Conservation (phyloP, 805 yeast species). For the Zygosaccharomyces pseudorouxii region DNA sequence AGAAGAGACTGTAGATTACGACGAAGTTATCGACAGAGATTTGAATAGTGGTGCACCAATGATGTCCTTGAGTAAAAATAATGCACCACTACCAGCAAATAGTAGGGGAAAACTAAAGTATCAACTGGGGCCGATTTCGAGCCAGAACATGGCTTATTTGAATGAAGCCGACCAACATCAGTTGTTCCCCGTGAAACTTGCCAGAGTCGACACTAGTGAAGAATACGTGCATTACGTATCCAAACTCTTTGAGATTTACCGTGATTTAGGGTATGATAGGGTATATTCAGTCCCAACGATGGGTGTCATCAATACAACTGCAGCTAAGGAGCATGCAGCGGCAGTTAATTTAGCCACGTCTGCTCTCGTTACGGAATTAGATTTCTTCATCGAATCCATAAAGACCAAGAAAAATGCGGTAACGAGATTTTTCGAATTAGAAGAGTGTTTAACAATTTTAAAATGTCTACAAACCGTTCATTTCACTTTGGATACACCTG, state of each 20-base stretch:
- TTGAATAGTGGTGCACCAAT: constrained; percentile 22
- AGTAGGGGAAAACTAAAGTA: constrained; percentile 36
- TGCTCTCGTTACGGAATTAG: constrained; percentile 35
- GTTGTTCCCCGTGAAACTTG: constrained; percentile 39
- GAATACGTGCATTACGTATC: constrained; percentile 47
- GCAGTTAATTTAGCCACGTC: constrained; percentile 37
- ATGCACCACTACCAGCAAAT: constrained; percentile 14
- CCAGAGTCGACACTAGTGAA: constrained; percentile 39
- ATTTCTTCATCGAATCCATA: constrained; percentile 31
- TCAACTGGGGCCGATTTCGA: constrained; percentile 43
- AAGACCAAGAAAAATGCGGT: constrained; percentile 29
- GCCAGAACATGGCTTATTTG: constrained; percentile 40
- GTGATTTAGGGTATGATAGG: constrained; percentile 44
- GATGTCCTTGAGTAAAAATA: constrained; percentile 15
- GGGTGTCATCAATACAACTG: constrained; percentile 36
- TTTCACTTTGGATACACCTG: constrained; percentile 25
- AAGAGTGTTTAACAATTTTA: constrained; percentile 48
- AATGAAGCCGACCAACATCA: constrained; percentile 40
- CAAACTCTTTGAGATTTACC: constrained; percentile 49
- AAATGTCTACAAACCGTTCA: constrained; percentile 54
- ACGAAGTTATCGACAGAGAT: constrained; percentile 23
- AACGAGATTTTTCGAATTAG: constrained; percentile 36
- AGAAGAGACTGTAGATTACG: constrained; percentile 16
- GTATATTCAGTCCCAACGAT: constrained; percentile 40
- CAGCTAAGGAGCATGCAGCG: constrained; percentile 35